Evolutionary conservation across 73 alveolate species (phyloP).

Genomic region (Diophrys appendiculata): DNA sequence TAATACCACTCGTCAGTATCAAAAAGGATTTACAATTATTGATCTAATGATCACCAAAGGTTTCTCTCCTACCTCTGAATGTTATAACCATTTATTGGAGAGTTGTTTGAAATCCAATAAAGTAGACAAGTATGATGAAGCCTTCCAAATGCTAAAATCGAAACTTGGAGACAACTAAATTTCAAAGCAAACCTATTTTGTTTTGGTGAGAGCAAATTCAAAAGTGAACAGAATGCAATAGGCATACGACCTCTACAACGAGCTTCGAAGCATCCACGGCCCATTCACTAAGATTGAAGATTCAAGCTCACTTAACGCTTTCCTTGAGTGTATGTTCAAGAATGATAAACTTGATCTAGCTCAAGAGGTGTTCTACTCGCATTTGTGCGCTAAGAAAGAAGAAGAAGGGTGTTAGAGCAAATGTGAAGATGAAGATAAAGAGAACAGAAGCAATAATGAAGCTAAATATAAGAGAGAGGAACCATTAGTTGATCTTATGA

Average conservation of each 20-base stretch:
- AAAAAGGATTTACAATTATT: background rate
- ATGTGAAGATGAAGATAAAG: constrained; percentile 15
- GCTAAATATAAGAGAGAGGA: no score
- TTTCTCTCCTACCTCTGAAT: constrained; percentile 56
- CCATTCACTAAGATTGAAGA: no score
- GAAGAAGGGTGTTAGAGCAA: constrained; percentile 7
- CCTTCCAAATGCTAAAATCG: constrained; percentile 65
- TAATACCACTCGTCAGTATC: background rate
- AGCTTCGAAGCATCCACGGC: no score
- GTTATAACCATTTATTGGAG: constrained; percentile 69
- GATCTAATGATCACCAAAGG: background rate
- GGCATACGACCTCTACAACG: no score
- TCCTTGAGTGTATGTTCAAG: background rate
- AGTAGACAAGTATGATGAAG: constrained; percentile 68
- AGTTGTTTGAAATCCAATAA: constrained; percentile 72
- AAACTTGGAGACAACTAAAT: no score
- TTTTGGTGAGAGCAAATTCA: no score
- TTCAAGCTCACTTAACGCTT: constrained; percentile 6
- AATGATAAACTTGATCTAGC: constrained; percentile 1
- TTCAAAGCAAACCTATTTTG: no score
- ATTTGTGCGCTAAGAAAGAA: constrained; percentile 40
- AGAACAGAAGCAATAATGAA: constrained; percentile 1
- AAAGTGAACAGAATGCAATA: no score
- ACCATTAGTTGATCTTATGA: constrained; percentile 79
- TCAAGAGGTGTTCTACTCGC: background rate